A percentile compares a stretch with the other conserved stretches of the same genome.
Conservation (phyloP, 768 basidiomycete genomes). For the Podaxis sp. region DNA sequence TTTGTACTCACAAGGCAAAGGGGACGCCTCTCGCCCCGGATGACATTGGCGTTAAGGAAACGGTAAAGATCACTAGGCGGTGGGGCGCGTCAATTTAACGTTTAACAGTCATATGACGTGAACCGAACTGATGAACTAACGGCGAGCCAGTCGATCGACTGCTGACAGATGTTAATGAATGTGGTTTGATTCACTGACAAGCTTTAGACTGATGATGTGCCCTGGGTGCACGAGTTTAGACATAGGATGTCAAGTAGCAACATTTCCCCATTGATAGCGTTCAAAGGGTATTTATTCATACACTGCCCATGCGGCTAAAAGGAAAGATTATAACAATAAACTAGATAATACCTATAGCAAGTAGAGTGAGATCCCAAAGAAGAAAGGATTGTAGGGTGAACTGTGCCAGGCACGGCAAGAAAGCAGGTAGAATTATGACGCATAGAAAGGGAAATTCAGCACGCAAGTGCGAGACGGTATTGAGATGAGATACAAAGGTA, state of each 20-base stretch:
- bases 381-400: background rate
- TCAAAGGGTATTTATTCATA: slow-evolving; percentile 10
- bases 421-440: background rate
- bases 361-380: background rate
- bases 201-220: no score
- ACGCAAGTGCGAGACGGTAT: slow-evolving; percentile 6
- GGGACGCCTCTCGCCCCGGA: slow-evolving; percentile 26
- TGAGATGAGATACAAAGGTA: slow-evolving; percentile 15
- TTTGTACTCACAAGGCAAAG: slow-evolving; percentile 43
- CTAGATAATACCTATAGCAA: slow-evolving; percentile 16
- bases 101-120: no score
- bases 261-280: slow-evolving; percentile 1
- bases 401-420: background rate
- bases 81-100: no score
- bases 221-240: no score
- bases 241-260: background rate
- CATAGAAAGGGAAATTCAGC: background rate
- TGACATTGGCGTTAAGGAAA: slow-evolving; percentile 7
- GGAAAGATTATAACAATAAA: slow-evolving; percentile 13
- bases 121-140: no score
- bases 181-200: no score
- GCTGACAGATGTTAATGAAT: no score
- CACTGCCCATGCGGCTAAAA: slow-evolving; percentile 2
- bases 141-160: no score
- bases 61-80: no score